These are phyloP conservation scores for Triangularia setosa DNA, from an alignment of 2,329 filamentous ascomycete genomes.

Conservation along the genomic window DNA sequence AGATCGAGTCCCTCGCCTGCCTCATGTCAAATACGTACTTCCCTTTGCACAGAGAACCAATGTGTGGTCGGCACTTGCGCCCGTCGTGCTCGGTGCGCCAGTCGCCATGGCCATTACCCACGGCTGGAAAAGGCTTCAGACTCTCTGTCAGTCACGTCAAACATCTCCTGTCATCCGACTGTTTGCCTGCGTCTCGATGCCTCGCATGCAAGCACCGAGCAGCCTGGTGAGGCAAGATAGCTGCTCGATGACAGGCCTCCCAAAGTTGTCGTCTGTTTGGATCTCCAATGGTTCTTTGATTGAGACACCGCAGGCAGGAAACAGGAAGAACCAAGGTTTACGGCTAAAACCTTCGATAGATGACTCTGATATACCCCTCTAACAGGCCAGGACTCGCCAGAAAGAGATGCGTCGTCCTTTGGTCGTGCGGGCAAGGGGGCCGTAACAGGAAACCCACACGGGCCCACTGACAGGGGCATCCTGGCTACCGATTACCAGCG, in stretches of 20 bases:
- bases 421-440: constrained; percentile 18
- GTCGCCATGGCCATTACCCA: no score
- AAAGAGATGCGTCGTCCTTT: constrained; percentile 16
- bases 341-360: constrained; percentile 23
- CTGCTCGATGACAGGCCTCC: constrained; percentile 14
- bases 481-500: constrained; percentile 12
- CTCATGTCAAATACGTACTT: not conserved
- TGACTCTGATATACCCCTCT: constrained; percentile 23
- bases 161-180: not conserved
- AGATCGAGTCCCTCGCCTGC: not conserved
- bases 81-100: no score
- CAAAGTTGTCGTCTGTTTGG: constrained; percentile 18
- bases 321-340: constrained; percentile 22
- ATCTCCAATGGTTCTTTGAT: constrained; percentile 19
- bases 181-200: not conserved
- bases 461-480: constrained; percentile 22
- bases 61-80: no score
- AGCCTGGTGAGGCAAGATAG: not conserved
- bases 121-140: not conserved
- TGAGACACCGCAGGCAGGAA: constrained; percentile 17
- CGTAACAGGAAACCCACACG: constrained; percentile 22
- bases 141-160: not conserved
- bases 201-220: not conserved
- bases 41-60: no score
- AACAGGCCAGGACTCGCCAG: constrained; percentile 15